Percentiles rank a stretch among this genome's conserved stretches.
phyloP scores from a whole-genome alignment of 1,139 yeast genomes.

The Taphrina betulina region DNA sequence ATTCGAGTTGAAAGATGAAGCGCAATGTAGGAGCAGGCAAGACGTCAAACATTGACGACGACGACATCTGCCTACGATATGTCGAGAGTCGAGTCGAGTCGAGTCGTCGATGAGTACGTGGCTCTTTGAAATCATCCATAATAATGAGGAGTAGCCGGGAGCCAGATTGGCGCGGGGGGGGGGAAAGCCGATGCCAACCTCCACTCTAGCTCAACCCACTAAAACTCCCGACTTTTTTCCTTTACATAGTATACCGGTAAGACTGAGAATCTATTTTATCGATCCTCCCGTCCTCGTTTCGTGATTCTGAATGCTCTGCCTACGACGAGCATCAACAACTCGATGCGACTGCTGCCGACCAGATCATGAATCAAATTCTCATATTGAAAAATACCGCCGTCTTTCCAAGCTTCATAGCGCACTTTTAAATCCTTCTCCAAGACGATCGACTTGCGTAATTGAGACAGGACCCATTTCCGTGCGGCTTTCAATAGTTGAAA shows the following conservation, averaged over 20 bases:
- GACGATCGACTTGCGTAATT: conserved; percentile 8
- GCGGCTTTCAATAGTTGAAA: conserved; percentile 6
- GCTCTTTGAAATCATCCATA: too few species aligned
- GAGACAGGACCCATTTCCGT: conserved; percentile 10
- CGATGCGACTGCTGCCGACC: conserved; percentile 23
- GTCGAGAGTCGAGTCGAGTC: too few species aligned
- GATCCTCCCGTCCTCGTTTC: conserved; percentile 20
- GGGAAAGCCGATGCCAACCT: too few species aligned
- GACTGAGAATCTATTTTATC: background rate
- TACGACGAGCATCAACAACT: conserved; percentile 14
- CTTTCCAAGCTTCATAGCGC: conserved; percentile 26
- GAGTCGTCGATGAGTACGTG: too few species aligned
- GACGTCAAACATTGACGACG: too few species aligned
- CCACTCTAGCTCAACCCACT: too few species aligned
- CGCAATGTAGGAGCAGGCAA: too few species aligned
- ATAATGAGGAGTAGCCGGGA: too few species aligned
- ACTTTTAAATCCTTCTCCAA: conserved; percentile 24
- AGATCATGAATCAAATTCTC: conserved; percentile 24
- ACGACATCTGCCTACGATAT: too few species aligned
- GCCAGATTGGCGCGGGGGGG: too few species aligned
- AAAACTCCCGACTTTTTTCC: too few species aligned
- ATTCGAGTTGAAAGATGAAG: too few species aligned
- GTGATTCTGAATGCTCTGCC: conserved; percentile 24
- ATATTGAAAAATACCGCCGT: conserved; percentile 21
- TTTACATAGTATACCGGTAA: background rate